phyloP scores from a whole-genome alignment of 768 basidiomycete genomes.

The Paxillus involutus region DNA sequence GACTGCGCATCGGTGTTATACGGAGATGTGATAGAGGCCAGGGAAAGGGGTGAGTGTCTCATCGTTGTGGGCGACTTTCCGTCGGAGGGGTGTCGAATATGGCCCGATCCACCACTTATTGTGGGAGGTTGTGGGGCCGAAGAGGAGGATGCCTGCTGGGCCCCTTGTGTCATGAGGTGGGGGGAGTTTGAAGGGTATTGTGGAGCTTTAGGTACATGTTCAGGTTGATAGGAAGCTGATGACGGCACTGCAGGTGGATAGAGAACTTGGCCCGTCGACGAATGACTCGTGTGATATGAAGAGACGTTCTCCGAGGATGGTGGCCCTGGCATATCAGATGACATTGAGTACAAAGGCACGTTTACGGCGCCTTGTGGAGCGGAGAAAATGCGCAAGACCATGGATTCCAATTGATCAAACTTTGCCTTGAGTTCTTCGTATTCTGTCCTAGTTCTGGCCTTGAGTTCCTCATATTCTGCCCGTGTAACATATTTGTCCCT shows the following conservation, averaged over 20 bases:
- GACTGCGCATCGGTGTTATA: conserved; percentile 42
- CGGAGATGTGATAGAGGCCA: conserved; percentile 42
- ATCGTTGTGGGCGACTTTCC: conserved; percentile 29
- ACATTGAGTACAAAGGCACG: conserved; percentile 30
- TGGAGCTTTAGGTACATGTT: conserved; percentile 21
- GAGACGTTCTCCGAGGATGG: conserved; percentile 23
- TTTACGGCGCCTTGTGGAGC: conserved; percentile 25
- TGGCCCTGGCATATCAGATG: conserved; percentile 29
- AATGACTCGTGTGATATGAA: conserved; percentile 28
- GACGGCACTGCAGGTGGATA: conserved; percentile 22
- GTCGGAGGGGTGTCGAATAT: conserved; percentile 31
- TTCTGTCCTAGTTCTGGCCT: conserved; percentile 41
- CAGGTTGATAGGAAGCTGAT: conserved; percentile 24
- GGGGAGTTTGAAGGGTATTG: conserved; percentile 29
- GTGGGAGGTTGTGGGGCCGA: conserved; percentile 17
- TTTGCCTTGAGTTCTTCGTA: conserved; percentile 62
- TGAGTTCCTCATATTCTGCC: conserved; percentile 75
- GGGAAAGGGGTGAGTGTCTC: conserved; percentile 39
- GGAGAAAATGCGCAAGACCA: conserved; percentile 44
- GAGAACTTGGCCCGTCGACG: conserved; percentile 24
- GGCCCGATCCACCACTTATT: conserved; percentile 17
- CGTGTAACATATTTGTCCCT: conserved; percentile 84
- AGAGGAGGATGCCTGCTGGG: conserved; percentile 20
- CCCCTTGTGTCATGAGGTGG: conserved; percentile 23
- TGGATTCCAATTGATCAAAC: conserved; percentile 57